phyloP scores from a whole-genome alignment of 441 rosid species.

The Theobroma grandiflorum region DNA sequence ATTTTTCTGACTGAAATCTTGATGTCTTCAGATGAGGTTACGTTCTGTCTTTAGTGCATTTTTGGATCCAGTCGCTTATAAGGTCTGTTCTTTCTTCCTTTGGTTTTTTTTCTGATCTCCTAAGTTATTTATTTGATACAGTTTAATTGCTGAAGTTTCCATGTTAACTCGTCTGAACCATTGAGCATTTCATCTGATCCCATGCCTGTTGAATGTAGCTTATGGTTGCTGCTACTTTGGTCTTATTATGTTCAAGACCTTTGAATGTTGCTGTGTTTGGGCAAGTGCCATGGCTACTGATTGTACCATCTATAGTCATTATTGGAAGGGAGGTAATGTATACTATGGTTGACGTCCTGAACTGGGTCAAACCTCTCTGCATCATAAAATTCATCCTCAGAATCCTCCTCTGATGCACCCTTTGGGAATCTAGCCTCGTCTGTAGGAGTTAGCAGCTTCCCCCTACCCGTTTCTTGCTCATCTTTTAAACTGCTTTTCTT shows the following conservation, averaged over 20 bases:
- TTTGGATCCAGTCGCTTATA: slow-evolving; percentile 97
- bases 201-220: slow-evolving; percentile 59
- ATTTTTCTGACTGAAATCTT: slow-evolving; percentile 3
- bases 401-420: slow-evolving; percentile 87
- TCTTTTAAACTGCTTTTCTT: slow-evolving; percentile 59
- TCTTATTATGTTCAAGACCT: slow-evolving; percentile 82
- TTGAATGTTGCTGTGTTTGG: slow-evolving; percentile 62
- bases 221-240: slow-evolving; percentile 96
- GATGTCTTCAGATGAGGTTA: slow-evolving; percentile 71
- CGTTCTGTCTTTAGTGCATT: slow-evolving; percentile 95
- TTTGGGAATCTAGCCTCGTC: slow-evolving; percentile 69
- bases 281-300: slow-evolving; percentile 79
- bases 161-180: slow-evolving; percentile 13
- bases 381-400: slow-evolving; percentile 98
- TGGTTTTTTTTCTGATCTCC: not conserved
- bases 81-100: slow-evolving; percentile 51
- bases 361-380: slow-evolving; percentile 83
- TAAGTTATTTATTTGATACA: not conserved
- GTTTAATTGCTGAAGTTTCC: not conserved
- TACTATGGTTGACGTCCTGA: slow-evolving; percentile 45
- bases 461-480: slow-evolving; percentile 52
- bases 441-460: slow-evolving; percentile 46
- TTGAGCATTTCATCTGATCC: slow-evolving; percentile 26
- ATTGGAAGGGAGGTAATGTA: slow-evolving; percentile 91
- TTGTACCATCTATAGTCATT: slow-evolving; percentile 85